A percentile compares a stretch with the other conserved stretches of the same genome.
Evolutionary conservation across 2,329 filamentous ascomycete species (phyloP).

Genomic region (Hypoxylon sp.): DNA sequence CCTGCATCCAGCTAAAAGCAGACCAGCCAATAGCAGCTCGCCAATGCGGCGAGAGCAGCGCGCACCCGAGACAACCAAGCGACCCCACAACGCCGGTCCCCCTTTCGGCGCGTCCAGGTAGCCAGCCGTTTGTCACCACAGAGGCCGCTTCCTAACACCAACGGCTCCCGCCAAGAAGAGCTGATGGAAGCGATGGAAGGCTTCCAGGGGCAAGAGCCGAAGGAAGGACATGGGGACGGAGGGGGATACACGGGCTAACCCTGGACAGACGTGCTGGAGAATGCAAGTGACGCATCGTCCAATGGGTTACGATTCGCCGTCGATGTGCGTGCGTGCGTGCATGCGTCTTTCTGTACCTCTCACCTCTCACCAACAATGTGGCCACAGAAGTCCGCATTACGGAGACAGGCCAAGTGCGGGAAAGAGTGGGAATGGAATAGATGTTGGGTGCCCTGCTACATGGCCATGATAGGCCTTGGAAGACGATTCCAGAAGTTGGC

Average conservation of each 20-base stretch:
- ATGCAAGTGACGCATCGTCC: slow-evolving; percentile 9
- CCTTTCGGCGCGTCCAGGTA: slow-evolving; percentile 17
- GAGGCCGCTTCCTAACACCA: slow-evolving; percentile 17
- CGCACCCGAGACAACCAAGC: slow-evolving; percentile 28
- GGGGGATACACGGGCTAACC: not conserved
- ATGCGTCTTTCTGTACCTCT: slow-evolving; percentile 3
- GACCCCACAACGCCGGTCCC: slow-evolving; percentile 10
- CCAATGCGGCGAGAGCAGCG: slow-evolving; percentile 6
- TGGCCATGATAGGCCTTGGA: not conserved
- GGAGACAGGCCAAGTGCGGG: slow-evolving; percentile 1
- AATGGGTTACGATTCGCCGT: slow-evolving; percentile 26
- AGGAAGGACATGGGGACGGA: not conserved
- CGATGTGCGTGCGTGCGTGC: slow-evolving; percentile 8
- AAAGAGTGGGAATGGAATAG: not conserved
- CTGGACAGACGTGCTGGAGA: too few species aligned
- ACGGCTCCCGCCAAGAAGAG: slow-evolving; percentile 24
- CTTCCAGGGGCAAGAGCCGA: slow-evolving; percentile 16
- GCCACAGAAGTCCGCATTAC: slow-evolving; percentile 16
- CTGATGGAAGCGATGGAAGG: slow-evolving; percentile 7
- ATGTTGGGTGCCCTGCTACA: not conserved
- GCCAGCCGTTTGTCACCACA: slow-evolving; percentile 17
- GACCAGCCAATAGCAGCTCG: slow-evolving; percentile 23
- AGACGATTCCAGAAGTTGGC: slow-evolving; percentile 8
- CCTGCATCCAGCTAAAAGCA: slow-evolving; percentile 34
- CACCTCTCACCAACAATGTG: slow-evolving; percentile 10